A percentile compares a stretch with the other conserved stretches of the same genome.
Evolutionary conservation across 345 rosid species (phyloP).

Genomic region (Tarenaya hassleriana): DNA sequence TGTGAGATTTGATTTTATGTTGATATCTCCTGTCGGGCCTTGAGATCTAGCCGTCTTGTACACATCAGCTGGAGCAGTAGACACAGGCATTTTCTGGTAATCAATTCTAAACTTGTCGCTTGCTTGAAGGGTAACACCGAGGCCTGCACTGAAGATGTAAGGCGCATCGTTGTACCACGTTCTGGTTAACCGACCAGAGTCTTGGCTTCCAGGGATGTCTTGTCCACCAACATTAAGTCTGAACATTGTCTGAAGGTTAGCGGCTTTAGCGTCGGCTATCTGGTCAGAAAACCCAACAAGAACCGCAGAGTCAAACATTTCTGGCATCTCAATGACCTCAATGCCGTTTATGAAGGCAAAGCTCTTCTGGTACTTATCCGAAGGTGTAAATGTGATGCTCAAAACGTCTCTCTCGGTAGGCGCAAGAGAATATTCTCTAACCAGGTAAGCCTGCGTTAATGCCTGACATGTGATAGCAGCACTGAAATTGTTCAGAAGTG

Average conservation of each 20-base stretch:
- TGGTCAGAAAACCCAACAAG: constrained; percentile 50
- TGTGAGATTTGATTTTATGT: constrained; percentile 50
- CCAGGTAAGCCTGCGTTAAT: constrained; percentile 54
- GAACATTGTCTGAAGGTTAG: constrained; percentile 52
- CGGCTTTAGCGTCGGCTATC: constrained; percentile 24
- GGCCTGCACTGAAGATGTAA: constrained; percentile 44
- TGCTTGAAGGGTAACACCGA: constrained; percentile 34
- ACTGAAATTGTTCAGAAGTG: constrained; percentile 65
- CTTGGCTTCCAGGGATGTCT: constrained; percentile 45
- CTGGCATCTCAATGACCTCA: constrained; percentile 49
- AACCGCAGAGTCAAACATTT: constrained; percentile 41
- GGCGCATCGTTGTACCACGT: constrained; percentile 72
- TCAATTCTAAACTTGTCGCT: constrained; percentile 23
- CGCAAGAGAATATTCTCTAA: constrained; percentile 57
- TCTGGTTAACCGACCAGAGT: constrained; percentile 48
- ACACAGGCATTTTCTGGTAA: constrained; percentile 33
- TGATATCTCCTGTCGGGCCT: constrained; percentile 35
- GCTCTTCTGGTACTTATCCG: constrained; percentile 29
- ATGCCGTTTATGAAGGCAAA: constrained; percentile 75
- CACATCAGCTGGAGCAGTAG: constrained; percentile 51
- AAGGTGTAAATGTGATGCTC: constrained; percentile 47
- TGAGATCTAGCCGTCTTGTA: constrained; percentile 56
- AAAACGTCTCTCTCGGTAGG: constrained; percentile 31
- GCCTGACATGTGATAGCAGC: constrained; percentile 66
- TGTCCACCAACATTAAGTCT: constrained; percentile 73